A percentile compares a stretch with the other conserved stretches of the same genome.
phyloP scores from a whole-genome alignment of 768 basidiomycete species.

The Favolaschia claudopus region DNA sequence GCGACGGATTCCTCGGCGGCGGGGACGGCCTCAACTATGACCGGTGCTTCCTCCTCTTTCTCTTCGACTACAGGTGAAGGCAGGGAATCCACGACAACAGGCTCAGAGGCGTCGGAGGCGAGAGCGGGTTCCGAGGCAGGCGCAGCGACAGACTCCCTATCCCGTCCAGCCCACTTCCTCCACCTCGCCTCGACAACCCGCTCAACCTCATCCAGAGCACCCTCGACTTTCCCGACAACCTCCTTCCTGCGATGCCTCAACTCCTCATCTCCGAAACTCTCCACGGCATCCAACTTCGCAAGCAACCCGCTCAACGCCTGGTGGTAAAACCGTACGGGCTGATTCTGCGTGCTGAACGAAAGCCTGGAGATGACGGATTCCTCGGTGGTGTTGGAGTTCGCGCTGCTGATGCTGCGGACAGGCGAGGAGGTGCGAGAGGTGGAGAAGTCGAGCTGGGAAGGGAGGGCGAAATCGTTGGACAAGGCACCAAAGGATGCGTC shows the following conservation, averaged over 20 bases:
- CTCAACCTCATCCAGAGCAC: conserved; percentile 62
- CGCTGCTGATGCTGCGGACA: too few relatives aligned
- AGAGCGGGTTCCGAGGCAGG: not conserved
- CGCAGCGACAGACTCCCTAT: conserved; percentile 11
- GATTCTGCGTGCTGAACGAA: conserved; percentile 64
- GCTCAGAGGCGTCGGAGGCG: not conserved
- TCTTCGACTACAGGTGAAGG: not conserved
- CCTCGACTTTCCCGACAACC: conserved; percentile 62
- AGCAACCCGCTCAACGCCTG: conserved; percentile 66
- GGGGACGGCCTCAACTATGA: not conserved
- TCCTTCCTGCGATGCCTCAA: conserved; percentile 61
- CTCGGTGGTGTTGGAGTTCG: conserved; percentile 27
- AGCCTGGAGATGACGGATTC: conserved; percentile 46
- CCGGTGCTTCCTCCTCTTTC: not conserved
- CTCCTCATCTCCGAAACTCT: conserved; percentile 63
- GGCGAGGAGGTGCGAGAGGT: conserved; percentile 40
- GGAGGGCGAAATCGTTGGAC: conserved; percentile 48
- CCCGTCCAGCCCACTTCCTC: conserved; percentile 36
- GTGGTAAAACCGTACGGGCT: conserved; percentile 67
- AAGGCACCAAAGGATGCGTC: conserved; percentile 49
- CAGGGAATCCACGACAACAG: not conserved
- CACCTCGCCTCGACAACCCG: conserved; percentile 52
- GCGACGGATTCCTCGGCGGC: not conserved
- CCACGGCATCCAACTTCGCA: conserved; percentile 63
- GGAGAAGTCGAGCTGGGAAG: conserved; percentile 49